Percentiles rank a stretch among this genome's conserved stretches.
These are phyloP conservation scores for Forsythia viridissima DNA, from an alignment of 257 asterid species.

Conservation along the genomic window DNA sequence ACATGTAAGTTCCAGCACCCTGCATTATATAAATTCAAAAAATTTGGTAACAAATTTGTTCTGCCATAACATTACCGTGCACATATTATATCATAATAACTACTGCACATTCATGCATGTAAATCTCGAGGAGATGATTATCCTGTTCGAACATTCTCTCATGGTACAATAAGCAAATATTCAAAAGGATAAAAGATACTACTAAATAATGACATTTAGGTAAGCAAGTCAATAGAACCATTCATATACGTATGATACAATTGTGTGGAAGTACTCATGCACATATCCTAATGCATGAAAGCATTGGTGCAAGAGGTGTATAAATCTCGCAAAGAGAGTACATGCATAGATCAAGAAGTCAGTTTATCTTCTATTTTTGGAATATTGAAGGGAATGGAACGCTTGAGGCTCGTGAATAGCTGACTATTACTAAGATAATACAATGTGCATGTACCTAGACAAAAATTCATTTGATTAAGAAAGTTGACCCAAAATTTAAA, in stretches of 20 bases:
- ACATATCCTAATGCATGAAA: conserved; percentile 6
- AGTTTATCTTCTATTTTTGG: background rate
- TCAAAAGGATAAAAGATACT: background rate
- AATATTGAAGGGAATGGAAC: background rate
- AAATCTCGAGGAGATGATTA: background rate
- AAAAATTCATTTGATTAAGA: background rate
- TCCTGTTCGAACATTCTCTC: background rate
- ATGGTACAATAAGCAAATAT: background rate
- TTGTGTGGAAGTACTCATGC: background rate
- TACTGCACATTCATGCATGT: conserved; percentile 13
- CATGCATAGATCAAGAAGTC: background rate
- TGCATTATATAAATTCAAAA: conserved; percentile 33
- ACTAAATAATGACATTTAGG: background rate
- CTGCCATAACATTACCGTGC: conserved; percentile 16
- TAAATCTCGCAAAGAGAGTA: background rate
- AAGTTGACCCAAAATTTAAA: background rate
- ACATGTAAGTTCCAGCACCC: conserved; percentile 99
- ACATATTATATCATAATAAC: conserved; percentile 5
- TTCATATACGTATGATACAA: background rate
- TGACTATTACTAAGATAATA: background rate
- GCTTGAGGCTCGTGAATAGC: background rate
- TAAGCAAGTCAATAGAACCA: background rate
- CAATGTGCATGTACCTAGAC: background rate
- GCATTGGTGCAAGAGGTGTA: conserved; percentile 2
- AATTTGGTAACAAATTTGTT: conserved; percentile 15